These are phyloP conservation scores for Castanea sativa DNA, from an alignment of 306 rosid species.

Conservation along the genomic window DNA sequence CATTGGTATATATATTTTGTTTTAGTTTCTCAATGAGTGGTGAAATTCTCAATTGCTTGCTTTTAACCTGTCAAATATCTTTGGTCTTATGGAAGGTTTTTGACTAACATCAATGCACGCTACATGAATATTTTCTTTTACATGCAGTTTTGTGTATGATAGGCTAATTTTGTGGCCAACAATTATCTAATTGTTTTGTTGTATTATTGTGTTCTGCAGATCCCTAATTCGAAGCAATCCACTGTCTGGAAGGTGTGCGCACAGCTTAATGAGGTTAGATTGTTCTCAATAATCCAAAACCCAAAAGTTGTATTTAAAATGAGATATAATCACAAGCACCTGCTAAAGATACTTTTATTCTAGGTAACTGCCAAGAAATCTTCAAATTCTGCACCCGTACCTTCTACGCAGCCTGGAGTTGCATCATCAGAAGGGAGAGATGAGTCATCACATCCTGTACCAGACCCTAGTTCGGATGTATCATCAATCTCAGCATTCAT, in stretches of 20 bases:
- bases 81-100: background rate
- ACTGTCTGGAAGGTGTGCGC: slow-evolving; percentile 48
- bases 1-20: too few relatives aligned
- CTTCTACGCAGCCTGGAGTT: slow-evolving; percentile 33
- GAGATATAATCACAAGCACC: background rate
- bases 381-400: slow-evolving; percentile 63
- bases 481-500: slow-evolving; percentile 63
- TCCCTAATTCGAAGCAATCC: slow-evolving; percentile 40
- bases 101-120: background rate
- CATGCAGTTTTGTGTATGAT: background rate
- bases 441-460: slow-evolving; percentile 30
- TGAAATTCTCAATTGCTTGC: background rate
- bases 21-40: background rate
- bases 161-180: background rate
- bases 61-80: background rate
- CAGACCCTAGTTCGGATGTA: slow-evolving; percentile 39
- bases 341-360: slow-evolving; percentile 14
- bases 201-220: slow-evolving; percentile 42
- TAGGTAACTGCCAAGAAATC: slow-evolving; percentile 52
- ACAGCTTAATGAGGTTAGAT: slow-evolving; percentile 39
- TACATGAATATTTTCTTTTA: slow-evolving; percentile 2
- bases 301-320: background rate
- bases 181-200: slow-evolving; percentile 3
- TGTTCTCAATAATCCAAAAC: background rate
- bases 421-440: slow-evolving; percentile 38